Evolutionary conservation across 2,329 filamentous ascomycete species (phyloP), one percentile per base, ranked within the genome.

Genomic region (Fusarium irregulare): DNA sequence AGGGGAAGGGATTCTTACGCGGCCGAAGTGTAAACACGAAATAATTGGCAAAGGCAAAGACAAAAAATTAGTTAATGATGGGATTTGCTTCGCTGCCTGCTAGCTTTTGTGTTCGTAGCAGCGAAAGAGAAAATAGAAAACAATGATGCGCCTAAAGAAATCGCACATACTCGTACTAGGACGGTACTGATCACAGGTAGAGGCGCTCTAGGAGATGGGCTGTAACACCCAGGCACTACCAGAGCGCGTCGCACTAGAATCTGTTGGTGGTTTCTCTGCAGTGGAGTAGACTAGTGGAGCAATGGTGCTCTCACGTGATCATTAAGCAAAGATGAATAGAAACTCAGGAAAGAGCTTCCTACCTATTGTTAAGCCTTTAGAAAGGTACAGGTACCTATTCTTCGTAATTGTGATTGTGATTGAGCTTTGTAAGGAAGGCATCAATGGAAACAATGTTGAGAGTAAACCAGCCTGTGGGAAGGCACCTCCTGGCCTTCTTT

Each of bases 211-310:
- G 34, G 41, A 42, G 23, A 18, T 13, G 11, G 18, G 34, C 34
- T 37, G 10, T 6, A 53, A 51, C 49, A 34, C 49, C 14, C 34
- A 42, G 16, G 37, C 49, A 14, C 49, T 21, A 34, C 30, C 20
- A 32, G 32, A 37, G 60, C 46, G 55, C 50, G 60, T 56, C 55
- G 44, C 41, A 58, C 40, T 32, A 54, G 56, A 37, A n/a, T 25
- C 50, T 44, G 37, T 49, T 25, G 32, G 48, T 50, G 45, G 45
- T 60, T 46, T 47, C 40, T 54, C 62, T 51, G n/a, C 9, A 42
- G 56, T 32, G 50, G 50, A 40, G 28, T 13, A 30, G 42, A 51
- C 32, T 40, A 48, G 61, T 14, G 60, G 40, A 44, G 40, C 20
- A 25, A 12, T 4, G 3, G 13, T 23, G 6, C 3, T 12, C 8